These are phyloP conservation scores for Ophiosphaerella narmari DNA, from an alignment of 2,329 filamentous ascomycete genomes.

Conservation along the genomic window DNA sequence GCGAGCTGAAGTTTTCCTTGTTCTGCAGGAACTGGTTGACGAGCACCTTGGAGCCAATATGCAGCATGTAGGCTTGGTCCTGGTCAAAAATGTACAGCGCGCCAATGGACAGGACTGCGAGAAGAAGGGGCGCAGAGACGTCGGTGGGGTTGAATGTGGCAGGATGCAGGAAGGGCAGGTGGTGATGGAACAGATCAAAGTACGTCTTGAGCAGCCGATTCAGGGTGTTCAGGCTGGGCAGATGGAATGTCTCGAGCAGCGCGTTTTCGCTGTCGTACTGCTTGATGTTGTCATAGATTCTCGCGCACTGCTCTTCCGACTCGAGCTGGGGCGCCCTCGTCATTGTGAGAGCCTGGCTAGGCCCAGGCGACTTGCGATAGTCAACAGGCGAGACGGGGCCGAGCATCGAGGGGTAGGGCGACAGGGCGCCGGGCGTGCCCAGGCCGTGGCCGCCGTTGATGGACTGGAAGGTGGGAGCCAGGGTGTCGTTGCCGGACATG, in stretches of 20 bases:
- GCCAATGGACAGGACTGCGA: constrained; percentile 92
- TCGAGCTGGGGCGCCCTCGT: constrained; percentile 78
- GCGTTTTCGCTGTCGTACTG: constrained; percentile 78
- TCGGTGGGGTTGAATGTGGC: constrained; percentile 83
- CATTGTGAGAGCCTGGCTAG: constrained; percentile 66
- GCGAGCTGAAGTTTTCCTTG: constrained; percentile 97
- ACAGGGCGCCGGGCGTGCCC: constrained; percentile 73
- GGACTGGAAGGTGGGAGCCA: constrained; percentile 69
- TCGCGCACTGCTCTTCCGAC: constrained; percentile 81
- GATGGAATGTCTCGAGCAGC: constrained; percentile 85
- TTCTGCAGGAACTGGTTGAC: constrained; percentile 97
- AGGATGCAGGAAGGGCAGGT: constrained; percentile 92
- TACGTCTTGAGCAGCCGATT: constrained; percentile 95
- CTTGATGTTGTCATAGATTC: constrained; percentile 85
- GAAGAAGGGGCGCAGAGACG: constrained; percentile 78
- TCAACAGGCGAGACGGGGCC: constrained; percentile 71
- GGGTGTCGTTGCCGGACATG: constrained; percentile 61
- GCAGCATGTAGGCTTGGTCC: constrained; percentile 94
- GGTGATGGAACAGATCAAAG: constrained; percentile 96
- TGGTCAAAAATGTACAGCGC: constrained; percentile 96
- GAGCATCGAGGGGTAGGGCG: constrained; percentile 71
- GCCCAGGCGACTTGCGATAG: constrained; percentile 71
- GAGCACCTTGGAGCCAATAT: constrained; percentile 95
- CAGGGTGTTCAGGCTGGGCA: constrained; percentile 78
- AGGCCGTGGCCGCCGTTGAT: constrained; percentile 72